Conservation (phyloP, 306 rosid species). For the Datisca glomerata region DNA sequence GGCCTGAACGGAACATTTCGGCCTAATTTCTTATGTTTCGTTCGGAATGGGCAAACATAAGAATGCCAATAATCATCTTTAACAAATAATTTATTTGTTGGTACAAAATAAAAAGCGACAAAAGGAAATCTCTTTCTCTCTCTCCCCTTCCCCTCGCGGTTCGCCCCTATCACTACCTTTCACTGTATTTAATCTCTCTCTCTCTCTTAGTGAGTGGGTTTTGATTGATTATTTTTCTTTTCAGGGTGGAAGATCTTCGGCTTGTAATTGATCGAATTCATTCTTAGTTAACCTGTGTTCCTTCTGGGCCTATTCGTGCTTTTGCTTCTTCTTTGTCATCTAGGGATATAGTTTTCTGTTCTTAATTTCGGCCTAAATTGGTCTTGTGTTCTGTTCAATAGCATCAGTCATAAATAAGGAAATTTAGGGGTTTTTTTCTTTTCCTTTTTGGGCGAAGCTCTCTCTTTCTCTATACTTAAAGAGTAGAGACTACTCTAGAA, state of each 20-base stretch:
- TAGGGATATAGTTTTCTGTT: slow-evolving; percentile 7
- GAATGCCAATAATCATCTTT: too few species aligned
- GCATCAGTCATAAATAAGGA: slow-evolving; percentile 6
- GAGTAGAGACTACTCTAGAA: too few species aligned
- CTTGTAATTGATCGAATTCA: neutral
- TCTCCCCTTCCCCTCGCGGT: neutral
- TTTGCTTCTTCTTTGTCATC: neutral
- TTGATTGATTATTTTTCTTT: neutral
- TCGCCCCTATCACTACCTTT: neutral
- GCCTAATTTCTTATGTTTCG: too few species aligned
- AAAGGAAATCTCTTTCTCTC: too few species aligned
- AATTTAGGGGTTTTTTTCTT: slow-evolving; percentile 6
- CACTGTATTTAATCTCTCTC: neutral
- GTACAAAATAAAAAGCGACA: too few species aligned
- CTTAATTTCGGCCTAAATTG: slow-evolving; percentile 5
- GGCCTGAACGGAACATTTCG: too few species aligned
- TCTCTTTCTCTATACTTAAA: too few species aligned
- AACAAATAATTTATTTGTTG: too few species aligned
- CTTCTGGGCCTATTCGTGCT: neutral
- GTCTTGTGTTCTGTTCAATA: slow-evolving; percentile 11
- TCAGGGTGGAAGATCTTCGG: neutral
- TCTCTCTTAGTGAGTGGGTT: neutral
- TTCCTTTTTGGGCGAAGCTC: neutral
- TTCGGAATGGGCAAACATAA: too few species aligned
- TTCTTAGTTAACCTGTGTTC: neutral